Percentiles rank a stretch among this genome's conserved stretches.
Conservation (phyloP, 139 green algal species). For the Mesotaenium endlicherianum region DNA sequence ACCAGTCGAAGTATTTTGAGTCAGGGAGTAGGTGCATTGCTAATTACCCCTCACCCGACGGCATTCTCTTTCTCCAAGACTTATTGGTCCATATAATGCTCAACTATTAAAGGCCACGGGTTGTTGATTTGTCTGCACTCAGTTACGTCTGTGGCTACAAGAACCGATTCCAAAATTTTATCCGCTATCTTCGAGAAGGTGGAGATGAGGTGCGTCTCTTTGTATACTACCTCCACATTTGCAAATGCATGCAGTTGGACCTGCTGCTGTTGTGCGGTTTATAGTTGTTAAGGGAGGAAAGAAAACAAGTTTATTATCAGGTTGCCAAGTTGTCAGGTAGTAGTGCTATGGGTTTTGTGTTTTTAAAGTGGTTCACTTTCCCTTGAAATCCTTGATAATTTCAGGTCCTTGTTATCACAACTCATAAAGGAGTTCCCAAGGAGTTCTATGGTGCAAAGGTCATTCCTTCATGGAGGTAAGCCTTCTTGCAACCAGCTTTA, state of each 20-base stretch:
- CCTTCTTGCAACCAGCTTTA: conserved; percentile 58
- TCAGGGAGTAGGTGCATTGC: too few species aligned
- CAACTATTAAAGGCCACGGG: background rate
- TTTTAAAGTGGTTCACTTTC: too few species aligned
- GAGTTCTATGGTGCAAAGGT: conserved; percentile 82
- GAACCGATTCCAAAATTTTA: conserved; percentile 86
- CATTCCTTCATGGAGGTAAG: conserved; percentile 45
- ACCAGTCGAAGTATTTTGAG: too few species aligned
- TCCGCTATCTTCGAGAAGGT: conserved; percentile 71
- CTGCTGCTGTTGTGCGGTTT: background rate
- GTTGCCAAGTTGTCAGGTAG: too few species aligned
- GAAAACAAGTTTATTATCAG: too few species aligned
- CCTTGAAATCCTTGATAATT: too few species aligned
- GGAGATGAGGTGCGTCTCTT: conserved; percentile 66
- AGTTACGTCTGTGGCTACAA: conserved; percentile 76
- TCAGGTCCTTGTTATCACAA: conserved; percentile 67
- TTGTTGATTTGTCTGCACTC: conserved; percentile 11
- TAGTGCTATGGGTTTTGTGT: too few species aligned
- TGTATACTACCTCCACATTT: background rate
- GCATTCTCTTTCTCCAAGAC: background rate
- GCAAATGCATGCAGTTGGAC: background rate
- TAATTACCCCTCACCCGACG: background rate
- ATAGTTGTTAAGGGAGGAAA: background rate
- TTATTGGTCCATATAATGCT: background rate
- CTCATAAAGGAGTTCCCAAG: conserved; percentile 55